Conservation (phyloP, 139 green algal genomes). For the Diplosphaera chodatii region DNA sequence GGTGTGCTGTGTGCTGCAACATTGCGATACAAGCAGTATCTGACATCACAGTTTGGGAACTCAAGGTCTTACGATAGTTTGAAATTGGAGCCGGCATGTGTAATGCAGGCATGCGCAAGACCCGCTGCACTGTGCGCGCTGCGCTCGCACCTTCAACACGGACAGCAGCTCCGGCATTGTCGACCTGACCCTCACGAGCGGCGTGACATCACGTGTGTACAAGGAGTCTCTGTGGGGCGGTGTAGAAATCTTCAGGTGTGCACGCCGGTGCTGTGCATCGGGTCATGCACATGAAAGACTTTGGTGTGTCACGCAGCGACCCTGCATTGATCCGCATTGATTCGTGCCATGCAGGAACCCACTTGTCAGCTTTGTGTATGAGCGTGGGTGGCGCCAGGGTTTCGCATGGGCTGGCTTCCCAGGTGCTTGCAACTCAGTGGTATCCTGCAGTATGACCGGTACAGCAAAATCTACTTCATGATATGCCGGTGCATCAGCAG, state of each 20-base stretch:
- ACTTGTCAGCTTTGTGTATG: constrained; percentile 82
- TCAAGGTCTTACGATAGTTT: too few species aligned
- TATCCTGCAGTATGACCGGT: too few species aligned
- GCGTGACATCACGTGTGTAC: constrained; percentile 46
- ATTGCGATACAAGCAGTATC: too few species aligned
- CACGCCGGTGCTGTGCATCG: too few species aligned
- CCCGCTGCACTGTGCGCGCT: constrained; percentile 31
- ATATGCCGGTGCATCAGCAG: background rate
- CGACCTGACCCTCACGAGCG: constrained; percentile 66
- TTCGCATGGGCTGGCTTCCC: constrained; percentile 73
- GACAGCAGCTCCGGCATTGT: constrained; percentile 21
- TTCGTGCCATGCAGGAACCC: constrained; percentile 67
- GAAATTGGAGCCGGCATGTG: too few species aligned
- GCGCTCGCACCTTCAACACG: constrained; percentile 38
- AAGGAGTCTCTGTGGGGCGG: constrained; percentile 39
- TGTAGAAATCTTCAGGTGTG: constrained; percentile 59
- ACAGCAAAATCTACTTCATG: too few species aligned
- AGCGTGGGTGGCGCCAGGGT: constrained; percentile 88
- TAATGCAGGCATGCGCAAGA: background rate
- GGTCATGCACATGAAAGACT: too few species aligned
- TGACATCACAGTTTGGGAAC: too few species aligned
- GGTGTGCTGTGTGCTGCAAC: background rate
- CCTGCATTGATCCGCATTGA: too few species aligned
- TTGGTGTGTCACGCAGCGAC: too few species aligned
- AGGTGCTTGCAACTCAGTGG: constrained; percentile 15